phyloP scores from a whole-genome alignment of 2,329 filamentous ascomycete species.

The Grosmannia serpens region DNA sequence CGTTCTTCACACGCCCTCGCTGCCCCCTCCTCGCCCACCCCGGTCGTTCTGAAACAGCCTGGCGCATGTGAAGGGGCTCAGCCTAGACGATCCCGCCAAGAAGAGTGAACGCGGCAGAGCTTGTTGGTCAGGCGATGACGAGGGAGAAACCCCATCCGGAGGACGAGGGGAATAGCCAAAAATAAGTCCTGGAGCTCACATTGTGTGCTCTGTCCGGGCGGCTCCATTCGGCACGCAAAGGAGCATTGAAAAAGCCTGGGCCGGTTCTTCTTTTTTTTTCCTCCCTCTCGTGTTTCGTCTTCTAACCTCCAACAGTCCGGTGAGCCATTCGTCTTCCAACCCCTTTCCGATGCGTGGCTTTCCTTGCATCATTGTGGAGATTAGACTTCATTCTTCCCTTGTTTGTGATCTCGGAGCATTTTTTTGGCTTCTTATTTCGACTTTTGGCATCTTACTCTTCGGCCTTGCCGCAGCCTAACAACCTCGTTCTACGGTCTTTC shows the following conservation, averaged over 20 bases:
- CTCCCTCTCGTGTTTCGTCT: neutral
- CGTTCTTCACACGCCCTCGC: neutral
- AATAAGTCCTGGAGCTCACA: neutral
- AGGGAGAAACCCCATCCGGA: neutral
- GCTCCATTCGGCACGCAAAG: neutral
- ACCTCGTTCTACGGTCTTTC: neutral
- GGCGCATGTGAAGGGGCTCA: conserved; percentile 22
- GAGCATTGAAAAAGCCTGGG: neutral
- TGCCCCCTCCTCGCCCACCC: neutral
- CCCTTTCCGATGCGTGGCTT: neutral
- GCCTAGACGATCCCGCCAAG: neutral
- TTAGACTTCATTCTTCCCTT: neutral
- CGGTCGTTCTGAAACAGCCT: conserved; percentile 25
- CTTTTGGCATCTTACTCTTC: neutral
- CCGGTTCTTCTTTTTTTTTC: neutral
- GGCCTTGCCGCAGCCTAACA: neutral
- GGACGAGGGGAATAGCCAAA: neutral
- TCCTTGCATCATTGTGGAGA: neutral
- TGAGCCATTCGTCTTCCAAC: neutral
- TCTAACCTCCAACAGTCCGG: neutral
- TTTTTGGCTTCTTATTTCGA: neutral
- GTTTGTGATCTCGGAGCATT: neutral
- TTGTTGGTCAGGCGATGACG: neutral
- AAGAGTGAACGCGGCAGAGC: neutral
- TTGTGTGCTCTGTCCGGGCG: neutral